Base-by-base conservation (phyloP, 2,329 filamentous ascomycete species). In the Blastomyces percursus region DNA sequence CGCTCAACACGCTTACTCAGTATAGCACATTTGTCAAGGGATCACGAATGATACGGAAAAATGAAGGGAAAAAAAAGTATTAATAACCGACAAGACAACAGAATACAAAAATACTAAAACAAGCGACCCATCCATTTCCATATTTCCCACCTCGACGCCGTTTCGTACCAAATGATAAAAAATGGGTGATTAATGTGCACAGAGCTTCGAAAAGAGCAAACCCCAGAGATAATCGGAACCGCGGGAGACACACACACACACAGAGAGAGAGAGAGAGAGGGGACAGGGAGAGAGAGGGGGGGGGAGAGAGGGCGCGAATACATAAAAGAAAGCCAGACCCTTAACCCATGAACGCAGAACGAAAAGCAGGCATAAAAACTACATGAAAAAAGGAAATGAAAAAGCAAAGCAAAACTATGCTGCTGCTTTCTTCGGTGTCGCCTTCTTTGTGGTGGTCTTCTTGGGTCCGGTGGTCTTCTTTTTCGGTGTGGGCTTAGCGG, bases 391-490 rank as follows among this genome's bases (percentile, higher is more conserved):
- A 71, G 68, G 35, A 38, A 8, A 38, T 0, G 69, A 62, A 11
- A 27, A 27, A 50, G 65, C 66, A 66, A 68, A 69, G 66, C 65
- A 21, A 40, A 48, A 40, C 65, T 63, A 68, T 63, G 66, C 64
- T 59, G 75, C 70, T 60, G 75, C 70, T 69, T 78, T 78, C 73
- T 78, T 79, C 12, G 77, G 71, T 5, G 79, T 76, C 69, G 76
- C 73, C 64, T 75, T 75, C 70, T 77, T 78, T 32, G 56, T 50
- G 38, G 56, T 42, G 35, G 74, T 66, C 68, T 76, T 77, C 75
- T 82, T 83, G 64, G 74, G 73, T 30, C 70, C 62, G 14, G 79
- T 70, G 4, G 75, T 71, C 11, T 76, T 73, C 73, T 80, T 80
- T 16, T 50, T 50, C 2, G 64, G 61, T 14, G 76, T 73, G 1